A percentile compares a stretch with the other conserved stretches of the same genome.
phyloP scores from a whole-genome alignment of 148 eudicot species.

The Camellia granthamiana region DNA sequence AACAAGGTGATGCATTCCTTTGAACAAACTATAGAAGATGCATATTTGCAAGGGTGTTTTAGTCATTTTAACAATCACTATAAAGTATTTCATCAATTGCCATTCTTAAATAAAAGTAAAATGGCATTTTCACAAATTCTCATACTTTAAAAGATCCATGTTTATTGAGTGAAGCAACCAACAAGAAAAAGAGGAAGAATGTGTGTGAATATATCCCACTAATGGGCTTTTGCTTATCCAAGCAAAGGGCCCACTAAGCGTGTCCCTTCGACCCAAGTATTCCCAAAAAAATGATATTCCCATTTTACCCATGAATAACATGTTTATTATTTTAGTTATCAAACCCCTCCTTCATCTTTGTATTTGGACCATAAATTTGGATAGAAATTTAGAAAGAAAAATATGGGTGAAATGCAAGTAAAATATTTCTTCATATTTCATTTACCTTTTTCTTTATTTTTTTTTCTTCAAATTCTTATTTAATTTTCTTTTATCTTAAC shows the following conservation, averaged over 20 bases:
- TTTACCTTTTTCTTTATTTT: too few relatives aligned
- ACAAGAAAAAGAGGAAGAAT: constrained; percentile 10
- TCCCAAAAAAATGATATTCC: background rate
- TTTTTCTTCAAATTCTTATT: too few relatives aligned
- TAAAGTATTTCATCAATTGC: background rate
- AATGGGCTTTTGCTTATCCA: constrained; percentile 20
- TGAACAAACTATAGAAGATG: background rate
- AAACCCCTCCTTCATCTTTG: too few relatives aligned
- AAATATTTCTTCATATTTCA: too few relatives aligned
- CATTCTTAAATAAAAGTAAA: background rate
- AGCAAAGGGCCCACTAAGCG: constrained; percentile 36
- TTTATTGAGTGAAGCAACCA: constrained; percentile 8
- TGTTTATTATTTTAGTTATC: background rate
- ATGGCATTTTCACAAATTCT: background rate
- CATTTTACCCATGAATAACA: background rate
- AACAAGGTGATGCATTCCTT: background rate
- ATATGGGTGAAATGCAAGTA: too few relatives aligned
- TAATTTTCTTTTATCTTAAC: too few relatives aligned
- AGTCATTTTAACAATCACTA: background rate
- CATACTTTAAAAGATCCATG: background rate
- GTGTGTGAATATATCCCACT: constrained; percentile 12
- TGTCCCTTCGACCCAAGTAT: constrained; percentile 18
- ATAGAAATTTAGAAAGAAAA: too few relatives aligned
- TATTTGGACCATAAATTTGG: too few relatives aligned
- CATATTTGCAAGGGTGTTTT: background rate